Evolutionary conservation across 1,139 yeast genomes (phyloP).

Genomic region (Saccharomyces hybrid): DNA sequence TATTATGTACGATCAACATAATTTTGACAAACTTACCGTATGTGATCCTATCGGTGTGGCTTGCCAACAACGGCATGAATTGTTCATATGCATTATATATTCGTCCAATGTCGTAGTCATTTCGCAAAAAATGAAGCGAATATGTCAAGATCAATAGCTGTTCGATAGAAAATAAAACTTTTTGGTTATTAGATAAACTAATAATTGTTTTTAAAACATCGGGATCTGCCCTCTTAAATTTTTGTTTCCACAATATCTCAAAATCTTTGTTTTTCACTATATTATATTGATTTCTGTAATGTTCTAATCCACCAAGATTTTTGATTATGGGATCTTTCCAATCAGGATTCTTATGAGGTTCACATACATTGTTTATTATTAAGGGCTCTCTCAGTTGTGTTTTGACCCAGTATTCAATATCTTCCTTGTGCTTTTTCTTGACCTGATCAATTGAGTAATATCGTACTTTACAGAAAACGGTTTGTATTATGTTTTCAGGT

Average conservation of each 20-base stretch:
- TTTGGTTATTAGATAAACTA: slow-evolving; percentile 6
- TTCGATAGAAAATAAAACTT: slow-evolving; percentile 11
- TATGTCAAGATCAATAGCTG: slow-evolving; percentile 17
- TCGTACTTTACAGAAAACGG: background rate
- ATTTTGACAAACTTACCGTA: slow-evolving; percentile 11
- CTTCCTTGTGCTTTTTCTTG: slow-evolving; percentile 9
- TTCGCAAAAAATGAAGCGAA: slow-evolving; percentile 10
- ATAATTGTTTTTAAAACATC: slow-evolving; percentile 11
- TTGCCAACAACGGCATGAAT: slow-evolving; percentile 6
- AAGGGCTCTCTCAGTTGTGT: slow-evolving; percentile 9
- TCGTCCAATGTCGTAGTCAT: slow-evolving; percentile 18
- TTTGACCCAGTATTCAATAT: slow-evolving; percentile 12
- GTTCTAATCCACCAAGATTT: background rate
- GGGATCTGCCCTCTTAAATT: slow-evolving; percentile 15
- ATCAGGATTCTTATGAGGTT: background rate
- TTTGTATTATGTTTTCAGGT: background rate
- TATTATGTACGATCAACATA: slow-evolving; percentile 16
- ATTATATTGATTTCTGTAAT: background rate
- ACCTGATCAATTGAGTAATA: background rate
- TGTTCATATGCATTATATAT: slow-evolving; percentile 14
- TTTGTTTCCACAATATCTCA: slow-evolving; percentile 10
- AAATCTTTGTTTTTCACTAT: background rate
- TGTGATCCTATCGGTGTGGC: slow-evolving; percentile 2
- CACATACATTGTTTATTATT: background rate
- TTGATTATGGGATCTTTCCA: background rate